Evolutionary conservation across 495 filamentous ascomycete genomes (phyloP).

Genomic region (Terfezia boudieri): DNA sequence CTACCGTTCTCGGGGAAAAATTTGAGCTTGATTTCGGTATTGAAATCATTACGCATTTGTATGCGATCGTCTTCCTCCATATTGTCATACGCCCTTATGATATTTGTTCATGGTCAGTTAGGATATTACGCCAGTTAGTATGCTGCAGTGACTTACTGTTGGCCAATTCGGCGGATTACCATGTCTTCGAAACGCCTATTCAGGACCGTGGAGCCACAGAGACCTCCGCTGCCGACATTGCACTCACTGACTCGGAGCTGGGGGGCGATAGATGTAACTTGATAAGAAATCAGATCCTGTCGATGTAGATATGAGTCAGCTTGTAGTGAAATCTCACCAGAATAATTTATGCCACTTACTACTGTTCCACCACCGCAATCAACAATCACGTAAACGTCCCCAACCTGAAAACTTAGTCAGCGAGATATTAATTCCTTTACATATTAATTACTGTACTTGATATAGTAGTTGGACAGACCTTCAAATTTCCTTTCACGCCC

Average conservation of each 20-base stretch:
- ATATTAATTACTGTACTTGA: no score
- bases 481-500: not conserved
- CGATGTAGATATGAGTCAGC: not conserved
- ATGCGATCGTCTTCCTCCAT: not conserved
- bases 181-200: constrained; percentile 16
- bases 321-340: not conserved
- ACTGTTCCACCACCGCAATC: constrained; percentile 20
- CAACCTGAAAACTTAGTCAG: constrained; percentile 1
- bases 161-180: constrained; percentile 12
- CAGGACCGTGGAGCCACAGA: constrained; percentile 16
- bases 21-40: not conserved
- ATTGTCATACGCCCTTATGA: not conserved
- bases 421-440: not conserved
- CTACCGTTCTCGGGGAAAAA: not conserved
- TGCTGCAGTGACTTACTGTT: not conserved
- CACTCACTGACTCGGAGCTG: constrained; percentile 12
- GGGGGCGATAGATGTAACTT: constrained; percentile 4
- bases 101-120: not conserved
- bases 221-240: constrained; percentile 13
- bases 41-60: not conserved
- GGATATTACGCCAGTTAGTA: not conserved
- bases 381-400: constrained; percentile 14
- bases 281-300: constrained; percentile 17
- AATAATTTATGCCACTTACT: constrained; percentile 3
- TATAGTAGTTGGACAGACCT: not conserved